Conservation (phyloP, 495 filamentous ascomycete species). For the Corynascus novoguineensis region DNA sequence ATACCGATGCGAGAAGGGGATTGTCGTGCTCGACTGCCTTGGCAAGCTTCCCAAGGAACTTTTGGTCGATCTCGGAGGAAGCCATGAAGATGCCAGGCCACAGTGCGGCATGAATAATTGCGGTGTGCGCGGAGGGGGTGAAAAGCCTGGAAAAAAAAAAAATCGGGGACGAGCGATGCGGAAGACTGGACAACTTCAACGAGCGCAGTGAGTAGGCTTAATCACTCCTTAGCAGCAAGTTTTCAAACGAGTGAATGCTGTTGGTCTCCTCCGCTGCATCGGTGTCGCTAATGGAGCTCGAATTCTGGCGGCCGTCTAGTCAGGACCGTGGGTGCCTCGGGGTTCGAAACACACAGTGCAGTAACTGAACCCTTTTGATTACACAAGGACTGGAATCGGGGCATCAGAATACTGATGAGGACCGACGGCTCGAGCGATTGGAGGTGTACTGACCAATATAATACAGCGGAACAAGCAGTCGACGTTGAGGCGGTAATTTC, state of each 20-base stretch:
- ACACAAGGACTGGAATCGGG: conserved; percentile 32
- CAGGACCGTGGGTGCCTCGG: neutral
- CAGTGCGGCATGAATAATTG: neutral
- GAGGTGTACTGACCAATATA: conserved; percentile 49
- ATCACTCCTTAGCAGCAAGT: conserved; percentile 4
- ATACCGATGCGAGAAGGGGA: conserved; percentile 66
- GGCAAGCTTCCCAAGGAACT: conserved; percentile 84
- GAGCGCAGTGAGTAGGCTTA: neutral
- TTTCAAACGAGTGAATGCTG: conserved; percentile 30
- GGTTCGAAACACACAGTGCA: conserved; percentile 9
- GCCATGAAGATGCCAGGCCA: conserved; percentile 56
- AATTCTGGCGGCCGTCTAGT: neutral
- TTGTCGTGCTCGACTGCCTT: conserved; percentile 65
- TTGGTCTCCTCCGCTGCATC: conserved; percentile 18
- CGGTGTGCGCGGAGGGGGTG: neutral
- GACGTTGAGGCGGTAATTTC: conserved; percentile 27
- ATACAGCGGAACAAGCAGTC: conserved; percentile 36
- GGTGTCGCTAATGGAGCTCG: conserved; percentile 4
- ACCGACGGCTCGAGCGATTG: conserved; percentile 26
- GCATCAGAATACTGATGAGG: conserved; percentile 26
- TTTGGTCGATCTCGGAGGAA: conserved; percentile 93
- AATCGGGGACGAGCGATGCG: neutral
- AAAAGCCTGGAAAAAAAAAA: neutral
- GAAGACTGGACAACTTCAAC: neutral
- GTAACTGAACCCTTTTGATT: too few species aligned